Base-by-base conservation (phyloP, 2,329 filamentous ascomycete species). In the Claviceps sorghi region DNA sequence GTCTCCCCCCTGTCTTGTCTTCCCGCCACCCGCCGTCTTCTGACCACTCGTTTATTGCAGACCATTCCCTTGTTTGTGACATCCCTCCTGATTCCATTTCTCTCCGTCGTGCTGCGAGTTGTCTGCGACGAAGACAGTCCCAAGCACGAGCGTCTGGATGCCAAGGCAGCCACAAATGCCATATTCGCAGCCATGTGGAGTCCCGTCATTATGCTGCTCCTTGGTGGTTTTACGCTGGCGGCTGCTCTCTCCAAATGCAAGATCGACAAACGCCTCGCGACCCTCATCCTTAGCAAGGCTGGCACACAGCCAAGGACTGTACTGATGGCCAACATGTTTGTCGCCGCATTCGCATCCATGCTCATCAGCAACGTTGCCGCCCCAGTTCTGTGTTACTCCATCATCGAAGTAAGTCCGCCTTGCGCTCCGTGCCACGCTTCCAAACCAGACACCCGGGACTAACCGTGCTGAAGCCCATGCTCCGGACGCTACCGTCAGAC, bases 101-200 rank as follows among this genome's bases (percentile, higher is more conserved):
- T 98, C 13, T 90, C 87, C 44, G 90, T 98, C 17, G 73, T 95
- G 21, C 76, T 98, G 46, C 79, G 81, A 44, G 89, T 98, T 22
- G 87, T 95, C 55, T 82, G 88, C 34, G 80, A 83, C 34, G 87
- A 94, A 51, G 78, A 82, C 5, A 59, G 62, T 2, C 59, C 57
- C 52, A 64, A 67, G 59, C 83, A 88, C 55, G 69, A 72, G 45
- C 80, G 91, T 22, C 75, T 98, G 7, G 77, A 78, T n/a, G 80
- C 89, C 3, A 90, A 90, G 65, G 77, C 81, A 44, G 90, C 93
- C 0, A 88, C 91, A 0, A 75, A 79, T 30, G 91, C 86, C 61
- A 85, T 96, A 53, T 97, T 98, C 61, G 77, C 88, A 4, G 84
- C 93, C 29, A 98, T 98, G 93, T 98, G 93, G 93, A 96, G 91